Percentiles rank a stretch among this genome's conserved stretches.
Conservation (phyloP, 116 monocot genomes). For the Phalaenopsis hybrid region DNA sequence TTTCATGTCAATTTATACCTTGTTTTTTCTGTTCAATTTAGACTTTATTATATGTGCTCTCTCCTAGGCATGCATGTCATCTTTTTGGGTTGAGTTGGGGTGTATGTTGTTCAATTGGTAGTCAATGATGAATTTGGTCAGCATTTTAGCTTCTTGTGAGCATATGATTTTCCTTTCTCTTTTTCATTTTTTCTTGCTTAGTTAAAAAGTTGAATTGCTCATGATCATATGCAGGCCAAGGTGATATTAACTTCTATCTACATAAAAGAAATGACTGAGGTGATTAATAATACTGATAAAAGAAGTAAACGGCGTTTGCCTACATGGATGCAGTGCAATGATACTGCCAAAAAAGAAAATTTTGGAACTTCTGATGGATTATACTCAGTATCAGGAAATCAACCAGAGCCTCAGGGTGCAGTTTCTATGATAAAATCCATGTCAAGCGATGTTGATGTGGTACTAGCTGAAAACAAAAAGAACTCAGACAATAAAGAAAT, state of each 20-base stretch:
- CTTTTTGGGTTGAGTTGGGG: neutral
- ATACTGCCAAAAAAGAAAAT: neutral
- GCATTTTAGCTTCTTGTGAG: neutral
- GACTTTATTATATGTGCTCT: neutral
- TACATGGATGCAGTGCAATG: neutral
- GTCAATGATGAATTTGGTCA: neutral
- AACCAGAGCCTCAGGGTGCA: neutral
- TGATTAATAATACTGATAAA: neutral
- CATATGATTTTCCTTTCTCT: neutral
- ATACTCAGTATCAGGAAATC: neutral
- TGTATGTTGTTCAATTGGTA: neutral
- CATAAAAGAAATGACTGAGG: neutral
- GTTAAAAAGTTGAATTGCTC: neutral
- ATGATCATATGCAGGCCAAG: neutral
- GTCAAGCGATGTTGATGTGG: neutral
- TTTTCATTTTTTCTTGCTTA: neutral
- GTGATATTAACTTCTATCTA: neutral
- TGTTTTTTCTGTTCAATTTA: neutral
- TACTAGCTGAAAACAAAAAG: neutral
- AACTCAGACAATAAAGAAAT: neutral
- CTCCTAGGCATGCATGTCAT: neutral
- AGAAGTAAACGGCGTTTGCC: neutral
- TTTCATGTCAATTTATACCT: neutral
- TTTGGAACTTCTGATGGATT: neutral
- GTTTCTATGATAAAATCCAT: neutral